These are phyloP conservation scores for Capillidium rhysosporum DNA, from an alignment of 371 early-diverging fungal genomes.

Conservation along the genomic window DNA sequence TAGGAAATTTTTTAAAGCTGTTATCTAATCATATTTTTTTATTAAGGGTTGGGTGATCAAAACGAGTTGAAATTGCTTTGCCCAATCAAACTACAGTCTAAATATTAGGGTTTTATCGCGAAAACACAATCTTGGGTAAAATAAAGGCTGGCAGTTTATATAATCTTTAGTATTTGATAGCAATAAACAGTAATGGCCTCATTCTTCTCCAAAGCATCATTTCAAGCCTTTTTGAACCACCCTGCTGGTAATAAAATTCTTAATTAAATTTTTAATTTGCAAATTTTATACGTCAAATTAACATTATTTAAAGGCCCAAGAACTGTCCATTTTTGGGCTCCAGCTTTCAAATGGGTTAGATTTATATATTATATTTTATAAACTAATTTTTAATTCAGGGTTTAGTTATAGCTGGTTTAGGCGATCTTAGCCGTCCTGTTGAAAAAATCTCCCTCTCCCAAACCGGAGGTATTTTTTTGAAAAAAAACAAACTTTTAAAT, in stretches of 20 bases:
- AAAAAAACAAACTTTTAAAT: not conserved
- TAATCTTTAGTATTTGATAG: too few relatives aligned
- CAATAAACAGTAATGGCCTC: too few relatives aligned
- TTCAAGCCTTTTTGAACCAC: slow-evolving; percentile 24
- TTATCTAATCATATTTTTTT: too few relatives aligned
- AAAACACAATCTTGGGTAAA: too few relatives aligned
- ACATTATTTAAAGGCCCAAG: slow-evolving; percentile 52
- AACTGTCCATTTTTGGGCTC: slow-evolving; percentile 81
- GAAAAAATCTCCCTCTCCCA: slow-evolving; percentile 74
- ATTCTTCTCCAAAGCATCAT: slow-evolving; percentile 4
- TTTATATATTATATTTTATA: not conserved
- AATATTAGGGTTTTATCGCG: too few relatives aligned
- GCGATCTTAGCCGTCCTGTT: slow-evolving; percentile 78
- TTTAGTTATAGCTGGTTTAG: slow-evolving; percentile 79
- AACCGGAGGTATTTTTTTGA: slow-evolving; percentile 29
- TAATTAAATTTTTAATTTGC: not conserved
- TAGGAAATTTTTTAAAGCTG: too few relatives aligned
- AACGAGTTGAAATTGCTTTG: too few relatives aligned
- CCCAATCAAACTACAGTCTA: too few relatives aligned
- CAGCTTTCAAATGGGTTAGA: slow-evolving; percentile 62
- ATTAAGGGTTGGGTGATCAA: too few relatives aligned
- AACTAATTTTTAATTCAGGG: slow-evolving; percentile 18
- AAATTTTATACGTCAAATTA: not conserved
- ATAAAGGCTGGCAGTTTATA: too few relatives aligned
- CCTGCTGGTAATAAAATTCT: slow-evolving; percentile 23